phyloP scores from a whole-genome alignment of 2,329 filamentous ascomycete genomes.

The Alternaria ventricosa region DNA sequence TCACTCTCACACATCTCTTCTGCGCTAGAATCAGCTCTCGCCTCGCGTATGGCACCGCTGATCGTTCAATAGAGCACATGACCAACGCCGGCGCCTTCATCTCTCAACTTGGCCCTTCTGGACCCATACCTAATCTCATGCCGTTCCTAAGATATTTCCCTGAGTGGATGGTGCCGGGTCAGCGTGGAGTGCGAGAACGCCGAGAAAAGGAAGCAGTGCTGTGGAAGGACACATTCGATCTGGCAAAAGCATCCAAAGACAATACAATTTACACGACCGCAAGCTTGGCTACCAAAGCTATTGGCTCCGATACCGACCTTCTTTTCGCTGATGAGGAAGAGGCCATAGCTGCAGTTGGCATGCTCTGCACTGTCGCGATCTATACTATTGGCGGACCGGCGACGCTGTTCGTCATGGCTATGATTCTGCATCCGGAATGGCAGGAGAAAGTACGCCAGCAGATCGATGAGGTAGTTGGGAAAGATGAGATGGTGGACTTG shows the following conservation, averaged over 20 bases:
- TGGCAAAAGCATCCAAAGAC: background rate
- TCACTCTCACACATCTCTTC: background rate
- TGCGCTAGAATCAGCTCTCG: background rate
- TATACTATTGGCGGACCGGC: background rate
- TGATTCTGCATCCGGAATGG: background rate
- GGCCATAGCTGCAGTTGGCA: background rate
- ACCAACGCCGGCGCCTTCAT: background rate
- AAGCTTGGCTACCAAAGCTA: background rate
- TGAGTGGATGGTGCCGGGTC: background rate
- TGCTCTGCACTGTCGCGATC: background rate
- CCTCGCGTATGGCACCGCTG: background rate
- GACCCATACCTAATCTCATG: background rate
- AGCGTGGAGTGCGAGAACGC: background rate
- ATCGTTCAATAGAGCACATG: background rate
- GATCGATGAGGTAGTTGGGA: background rate
- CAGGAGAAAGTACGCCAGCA: background rate
- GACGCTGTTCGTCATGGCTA: background rate
- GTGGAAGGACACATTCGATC: background rate
- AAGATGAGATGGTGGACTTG: background rate
- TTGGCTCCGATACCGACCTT: background rate
- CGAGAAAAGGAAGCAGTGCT: background rate
- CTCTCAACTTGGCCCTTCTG: background rate
- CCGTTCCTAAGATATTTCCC: background rate
- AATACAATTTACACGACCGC: background rate
- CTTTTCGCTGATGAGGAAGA: background rate